These are phyloP conservation scores for Metschnikowia anglica DNA, from an alignment of 805 yeast species.

Conservation along the genomic window DNA sequence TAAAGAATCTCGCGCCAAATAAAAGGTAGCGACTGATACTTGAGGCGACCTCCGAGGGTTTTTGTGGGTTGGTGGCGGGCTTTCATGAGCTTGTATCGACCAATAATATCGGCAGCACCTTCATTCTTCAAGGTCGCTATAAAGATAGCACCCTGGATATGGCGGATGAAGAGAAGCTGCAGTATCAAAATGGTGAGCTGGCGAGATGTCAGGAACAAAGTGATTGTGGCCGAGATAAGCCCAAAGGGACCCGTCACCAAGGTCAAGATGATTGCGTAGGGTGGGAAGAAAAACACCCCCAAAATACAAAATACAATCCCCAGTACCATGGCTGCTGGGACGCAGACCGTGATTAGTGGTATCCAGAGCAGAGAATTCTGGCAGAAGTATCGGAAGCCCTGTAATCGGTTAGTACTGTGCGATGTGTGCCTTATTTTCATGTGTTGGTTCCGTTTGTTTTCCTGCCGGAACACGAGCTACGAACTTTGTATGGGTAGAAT, in stretches of 20 bases:
- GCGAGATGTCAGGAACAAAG: conserved; percentile 44
- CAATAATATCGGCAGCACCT: conserved; percentile 45
- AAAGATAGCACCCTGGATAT: conserved; percentile 46
- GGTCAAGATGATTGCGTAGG: conserved; percentile 41
- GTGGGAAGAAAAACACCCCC: conserved; percentile 44
- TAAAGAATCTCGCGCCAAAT: conserved; percentile 35
- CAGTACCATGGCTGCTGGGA: conserved; percentile 47
- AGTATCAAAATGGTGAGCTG: conserved; percentile 44
- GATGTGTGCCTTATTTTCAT: too few relatives aligned
- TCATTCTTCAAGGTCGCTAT: conserved; percentile 49
- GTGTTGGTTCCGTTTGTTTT: not conserved
- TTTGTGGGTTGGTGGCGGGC: conserved; percentile 2
- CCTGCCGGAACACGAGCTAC: not conserved
- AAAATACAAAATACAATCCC: conserved; percentile 35
- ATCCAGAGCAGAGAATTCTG: conserved; percentile 47
- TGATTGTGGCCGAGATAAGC: conserved; percentile 43
- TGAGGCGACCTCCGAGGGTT: conserved; percentile 4
- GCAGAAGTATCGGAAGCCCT: conserved; percentile 18
- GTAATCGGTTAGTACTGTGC: not conserved
- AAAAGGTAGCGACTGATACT: conserved; percentile 22
- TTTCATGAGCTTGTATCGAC: conserved; percentile 15
- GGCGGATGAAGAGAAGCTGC: conserved; percentile 45
- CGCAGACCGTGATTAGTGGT: conserved; percentile 39
- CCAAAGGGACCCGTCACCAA: conserved; percentile 54
- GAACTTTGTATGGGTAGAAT: conserved; percentile 1